Percentiles rank a stretch among this genome's conserved stretches.
Evolutionary conservation across 2,329 filamentous ascomycete genomes (phyloP).

Genomic region (Botrytis fragariae): DNA sequence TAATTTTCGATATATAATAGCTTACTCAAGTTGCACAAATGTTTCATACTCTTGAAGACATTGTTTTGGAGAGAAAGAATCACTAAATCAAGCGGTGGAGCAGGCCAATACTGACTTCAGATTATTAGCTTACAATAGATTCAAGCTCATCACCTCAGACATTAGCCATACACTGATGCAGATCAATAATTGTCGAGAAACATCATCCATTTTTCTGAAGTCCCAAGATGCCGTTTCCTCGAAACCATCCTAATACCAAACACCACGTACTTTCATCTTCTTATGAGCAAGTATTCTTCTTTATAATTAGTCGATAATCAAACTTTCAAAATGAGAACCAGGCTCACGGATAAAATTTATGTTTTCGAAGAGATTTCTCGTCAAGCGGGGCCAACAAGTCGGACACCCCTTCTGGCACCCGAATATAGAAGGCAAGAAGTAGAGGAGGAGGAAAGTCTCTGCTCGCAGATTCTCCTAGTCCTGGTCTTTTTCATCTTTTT

Average conservation of each 20-base stretch:
- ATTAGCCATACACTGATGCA: not conserved
- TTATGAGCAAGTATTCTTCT: not conserved
- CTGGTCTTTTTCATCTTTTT: not conserved
- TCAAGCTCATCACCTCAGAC: not conserved
- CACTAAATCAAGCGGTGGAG: too few relatives aligned
- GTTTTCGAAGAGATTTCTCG: not conserved
- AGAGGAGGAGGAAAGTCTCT: not conserved
- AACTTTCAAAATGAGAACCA: not conserved
- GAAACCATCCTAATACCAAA: too few relatives aligned
- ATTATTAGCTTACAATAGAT: not conserved
- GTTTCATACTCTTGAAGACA: not conserved
- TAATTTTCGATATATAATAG: not conserved
- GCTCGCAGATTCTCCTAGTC: not conserved
- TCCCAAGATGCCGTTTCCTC: not conserved
- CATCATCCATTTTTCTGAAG: too few relatives aligned
- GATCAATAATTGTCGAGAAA: not conserved
- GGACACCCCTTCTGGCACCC: not conserved
- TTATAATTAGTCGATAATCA: not conserved
- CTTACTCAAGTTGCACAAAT: not conserved
- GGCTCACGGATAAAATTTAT: conserved; percentile 6
- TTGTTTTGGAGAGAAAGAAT: not conserved
- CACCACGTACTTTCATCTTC: not conserved
- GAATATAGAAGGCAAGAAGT: not conserved
- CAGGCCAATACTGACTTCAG: not conserved
- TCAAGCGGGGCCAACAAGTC: not conserved